Conservation (phyloP, 352 stramenopile species). For the Globisporangium solare region DNA sequence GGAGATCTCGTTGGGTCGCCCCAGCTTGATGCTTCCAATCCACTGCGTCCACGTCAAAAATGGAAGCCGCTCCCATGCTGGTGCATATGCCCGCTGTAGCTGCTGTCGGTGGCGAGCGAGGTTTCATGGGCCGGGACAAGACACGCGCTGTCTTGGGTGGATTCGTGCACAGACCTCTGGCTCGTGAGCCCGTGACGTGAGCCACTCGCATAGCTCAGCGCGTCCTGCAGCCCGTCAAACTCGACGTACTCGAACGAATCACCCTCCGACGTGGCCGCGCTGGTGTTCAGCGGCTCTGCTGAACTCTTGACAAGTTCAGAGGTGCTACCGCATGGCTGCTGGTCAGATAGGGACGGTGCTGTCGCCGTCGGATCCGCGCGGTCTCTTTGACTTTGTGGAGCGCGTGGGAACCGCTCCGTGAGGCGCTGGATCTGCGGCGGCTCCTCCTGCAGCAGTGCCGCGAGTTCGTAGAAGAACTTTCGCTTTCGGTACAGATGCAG, state of each 20-base stretch:
- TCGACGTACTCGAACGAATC: conserved; percentile 44
- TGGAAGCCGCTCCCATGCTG: conserved; percentile 5
- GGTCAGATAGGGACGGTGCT: background rate
- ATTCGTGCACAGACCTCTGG: conserved; percentile 44
- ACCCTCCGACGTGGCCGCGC: conserved; percentile 17
- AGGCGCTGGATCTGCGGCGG: conserved; percentile 27
- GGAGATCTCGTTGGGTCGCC: background rate
- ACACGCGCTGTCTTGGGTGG: conserved; percentile 48
- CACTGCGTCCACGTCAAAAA: background rate
- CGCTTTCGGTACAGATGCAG: conserved; percentile 67
- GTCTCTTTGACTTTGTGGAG: background rate
- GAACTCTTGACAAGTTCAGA: background rate
- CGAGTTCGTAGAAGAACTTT: conserved; percentile 73
- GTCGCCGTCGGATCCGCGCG: background rate
- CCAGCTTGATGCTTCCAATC: background rate
- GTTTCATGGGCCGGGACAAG: conserved; percentile 29
- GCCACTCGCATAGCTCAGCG: conserved; percentile 9
- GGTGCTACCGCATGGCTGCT: background rate
- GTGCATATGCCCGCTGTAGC: background rate
- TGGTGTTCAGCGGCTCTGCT: conserved; percentile 2
- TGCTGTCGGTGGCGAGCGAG: conserved; percentile 4
- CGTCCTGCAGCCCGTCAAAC: conserved; percentile 21
- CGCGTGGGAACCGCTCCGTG: conserved; percentile 25
- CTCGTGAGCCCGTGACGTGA: conserved; percentile 19
- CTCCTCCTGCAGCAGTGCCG: conserved; percentile 41